Evolutionary conservation across 2,329 filamentous ascomycete species (phyloP).

Genomic region (Fusarium concolor): DNA sequence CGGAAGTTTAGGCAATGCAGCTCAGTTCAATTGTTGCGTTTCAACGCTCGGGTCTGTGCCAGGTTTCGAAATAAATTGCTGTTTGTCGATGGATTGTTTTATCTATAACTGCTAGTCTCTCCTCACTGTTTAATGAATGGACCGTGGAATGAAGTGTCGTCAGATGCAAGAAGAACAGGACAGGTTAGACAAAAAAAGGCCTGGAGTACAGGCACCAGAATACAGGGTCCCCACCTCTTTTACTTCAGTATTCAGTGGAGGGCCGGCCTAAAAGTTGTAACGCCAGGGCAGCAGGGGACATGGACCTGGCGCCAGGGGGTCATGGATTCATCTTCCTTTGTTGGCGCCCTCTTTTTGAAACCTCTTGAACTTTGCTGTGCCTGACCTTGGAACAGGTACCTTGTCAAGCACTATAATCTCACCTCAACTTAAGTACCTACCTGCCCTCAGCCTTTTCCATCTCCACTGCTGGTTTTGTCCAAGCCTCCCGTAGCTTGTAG

Average conservation of each 20-base stretch:
- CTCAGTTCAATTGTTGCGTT: conserved; percentile 4
- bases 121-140: conserved; percentile 9
- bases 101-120: conserved; percentile 11
- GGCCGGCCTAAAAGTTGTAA: conserved; percentile 8
- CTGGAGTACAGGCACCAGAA: not conserved
- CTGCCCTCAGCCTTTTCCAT: not conserved
- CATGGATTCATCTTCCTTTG: conserved; percentile 22
- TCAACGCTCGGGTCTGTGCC: conserved; percentile 19
- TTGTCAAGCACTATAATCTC: not conserved
- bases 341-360: conserved; percentile 42
- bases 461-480: conserved; percentile 33
- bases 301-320: conserved; percentile 37
- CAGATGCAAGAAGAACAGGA: conserved; percentile 6
- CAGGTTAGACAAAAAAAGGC: not conserved
- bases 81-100: conserved; percentile 23
- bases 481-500: conserved; percentile 35
- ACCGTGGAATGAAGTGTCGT: conserved; percentile 30
- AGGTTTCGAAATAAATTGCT: conserved; percentile 19
- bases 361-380: conserved; percentile 30
- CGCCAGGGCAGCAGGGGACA: conserved; percentile 18
- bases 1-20: not conserved
- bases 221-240: conserved; percentile 11
- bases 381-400: conserved; percentile 11
- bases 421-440: conserved; percentile 16
- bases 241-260: not conserved